Conservation (phyloP, 1,139 yeast species). For the Candida sojae region DNA sequence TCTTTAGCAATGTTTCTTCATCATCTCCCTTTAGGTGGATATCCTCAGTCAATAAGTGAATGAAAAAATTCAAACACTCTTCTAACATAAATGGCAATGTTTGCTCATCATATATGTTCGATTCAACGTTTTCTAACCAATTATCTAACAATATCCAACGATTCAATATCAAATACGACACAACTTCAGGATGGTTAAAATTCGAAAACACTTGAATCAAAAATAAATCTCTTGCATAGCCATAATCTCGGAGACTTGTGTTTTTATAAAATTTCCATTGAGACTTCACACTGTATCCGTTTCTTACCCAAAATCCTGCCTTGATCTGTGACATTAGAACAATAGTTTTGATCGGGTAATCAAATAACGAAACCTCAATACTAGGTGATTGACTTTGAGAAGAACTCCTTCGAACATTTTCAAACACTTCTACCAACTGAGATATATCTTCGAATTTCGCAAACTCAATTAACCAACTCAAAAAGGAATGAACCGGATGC, state of each 20-base stretch:
- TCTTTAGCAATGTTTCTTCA: slow-evolving; percentile 52
- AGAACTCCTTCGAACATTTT: slow-evolving; percentile 5
- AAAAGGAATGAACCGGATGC: slow-evolving; percentile 77
- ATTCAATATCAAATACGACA: slow-evolving; percentile 59
- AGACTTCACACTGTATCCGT: slow-evolving; percentile 66
- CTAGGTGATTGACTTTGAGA: slow-evolving; percentile 3
- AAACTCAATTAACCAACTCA: slow-evolving; percentile 70
- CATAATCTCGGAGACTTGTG: slow-evolving; percentile 82
- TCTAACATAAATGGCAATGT: slow-evolving; percentile 67
- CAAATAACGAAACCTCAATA: slow-evolving; percentile 47
- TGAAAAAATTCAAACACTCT: slow-evolving; percentile 72
- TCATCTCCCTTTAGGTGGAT: slow-evolving; percentile 54
- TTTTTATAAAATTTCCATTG: slow-evolving; percentile 81
- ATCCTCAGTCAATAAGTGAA: slow-evolving; percentile 71
- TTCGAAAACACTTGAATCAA: slow-evolving; percentile 69
- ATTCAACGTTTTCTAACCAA: slow-evolving; percentile 25
- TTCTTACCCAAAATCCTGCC: slow-evolving; percentile 62
- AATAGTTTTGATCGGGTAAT: slow-evolving; percentile 74
- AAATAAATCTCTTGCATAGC: slow-evolving; percentile 75
- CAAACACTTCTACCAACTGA: slow-evolving; percentile 20
- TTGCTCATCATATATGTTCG: slow-evolving; percentile 38
- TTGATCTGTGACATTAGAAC: slow-evolving; percentile 58
- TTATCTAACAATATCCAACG: slow-evolving; percentile 71
- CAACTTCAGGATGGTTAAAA: slow-evolving; percentile 56
- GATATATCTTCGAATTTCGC: slow-evolving; percentile 32